A percentile compares a stretch with the other conserved stretches of the same genome.
phyloP scores from a whole-genome alignment of 768 basidiomycete genomes.

The Boletus edulis region DNA sequence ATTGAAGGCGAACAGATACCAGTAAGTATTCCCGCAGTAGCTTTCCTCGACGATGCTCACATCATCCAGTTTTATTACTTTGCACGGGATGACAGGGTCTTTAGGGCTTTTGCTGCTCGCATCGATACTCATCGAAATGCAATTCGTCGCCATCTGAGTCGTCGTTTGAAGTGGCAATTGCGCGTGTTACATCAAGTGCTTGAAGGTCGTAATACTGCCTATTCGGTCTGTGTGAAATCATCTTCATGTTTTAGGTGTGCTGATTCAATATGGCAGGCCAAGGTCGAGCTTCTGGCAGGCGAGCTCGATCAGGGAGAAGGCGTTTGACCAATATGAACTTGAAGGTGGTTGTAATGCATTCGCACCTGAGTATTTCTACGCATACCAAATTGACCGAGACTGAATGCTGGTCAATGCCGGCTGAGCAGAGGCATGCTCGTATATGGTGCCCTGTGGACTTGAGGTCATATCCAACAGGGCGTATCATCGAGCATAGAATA shows the following conservation, averaged over 20 bases:
- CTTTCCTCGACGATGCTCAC: not conserved
- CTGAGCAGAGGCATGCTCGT: constrained; percentile 47
- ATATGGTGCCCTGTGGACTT: constrained; percentile 72
- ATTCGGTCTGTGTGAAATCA: constrained; percentile 47
- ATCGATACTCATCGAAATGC: constrained; percentile 37
- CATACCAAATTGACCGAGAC: not conserved
- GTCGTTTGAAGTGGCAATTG: constrained; percentile 70
- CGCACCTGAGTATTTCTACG: not conserved
- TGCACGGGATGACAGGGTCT: constrained; percentile 87
- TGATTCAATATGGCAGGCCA: constrained; percentile 40
- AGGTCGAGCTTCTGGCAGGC: constrained; percentile 58
- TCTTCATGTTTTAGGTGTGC: not conserved
- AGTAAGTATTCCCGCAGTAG: constrained; percentile 40
- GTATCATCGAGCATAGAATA: constrained; percentile 77
- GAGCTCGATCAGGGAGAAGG: constrained; percentile 67
- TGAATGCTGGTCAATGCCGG: not conserved
- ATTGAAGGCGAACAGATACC: constrained; percentile 69
- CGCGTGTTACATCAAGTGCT: constrained; percentile 58
- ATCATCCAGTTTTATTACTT: constrained; percentile 72
- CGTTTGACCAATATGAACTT: constrained; percentile 30
- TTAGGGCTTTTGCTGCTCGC: constrained; percentile 59
- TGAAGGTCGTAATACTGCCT: constrained; percentile 64
- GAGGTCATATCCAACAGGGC: constrained; percentile 61
- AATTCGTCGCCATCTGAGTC: constrained; percentile 48
- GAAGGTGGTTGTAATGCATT: not conserved